A percentile compares a stretch with the other conserved stretches of the same genome.
Conservation (phyloP, 2,329 filamentous ascomycete genomes). For the Epichloe elymi region DNA sequence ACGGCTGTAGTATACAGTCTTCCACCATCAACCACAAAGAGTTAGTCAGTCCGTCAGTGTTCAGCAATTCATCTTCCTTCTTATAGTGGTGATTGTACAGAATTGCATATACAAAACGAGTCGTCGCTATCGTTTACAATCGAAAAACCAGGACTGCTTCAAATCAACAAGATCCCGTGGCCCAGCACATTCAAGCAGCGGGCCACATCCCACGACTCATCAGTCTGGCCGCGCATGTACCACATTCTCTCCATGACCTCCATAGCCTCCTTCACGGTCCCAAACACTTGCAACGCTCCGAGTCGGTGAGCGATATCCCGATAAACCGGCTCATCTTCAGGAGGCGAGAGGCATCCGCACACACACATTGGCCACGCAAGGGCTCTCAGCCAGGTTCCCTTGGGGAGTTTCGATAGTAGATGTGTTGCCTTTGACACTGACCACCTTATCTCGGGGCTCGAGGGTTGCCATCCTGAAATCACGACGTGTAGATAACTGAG, state of each 20-base stretch:
- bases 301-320: conserved; percentile 27
- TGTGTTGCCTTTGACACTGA: conserved; percentile 20
- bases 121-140: no score
- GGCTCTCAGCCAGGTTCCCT: conserved; percentile 19
- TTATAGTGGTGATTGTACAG: no score
- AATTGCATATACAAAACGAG: neutral
- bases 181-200: conserved; percentile 29
- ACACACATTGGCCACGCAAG: conserved; percentile 29
- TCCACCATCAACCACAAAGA: neutral
- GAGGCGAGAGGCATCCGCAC: conserved; percentile 26
- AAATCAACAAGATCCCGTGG: conserved; percentile 26
- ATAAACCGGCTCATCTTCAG: conserved; percentile 28
- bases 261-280: conserved; percentile 29
- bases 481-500: conserved; percentile 35
- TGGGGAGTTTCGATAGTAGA: conserved; percentile 20
- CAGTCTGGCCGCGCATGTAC: conserved; percentile 24
- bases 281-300: conserved; percentile 30
- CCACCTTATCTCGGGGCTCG: conserved; percentile 25
- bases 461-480: conserved; percentile 37
- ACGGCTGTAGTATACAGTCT: no score
- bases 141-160: conserved; percentile 5
- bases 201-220: conserved; percentile 30
- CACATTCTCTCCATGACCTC: conserved; percentile 35
- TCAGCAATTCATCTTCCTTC: no score
- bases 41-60: no score